A percentile compares a stretch with the other conserved stretches of the same genome.
Evolutionary conservation across 805 yeast species (phyloP).

Genomic region (Ascoidea tarda): DNA sequence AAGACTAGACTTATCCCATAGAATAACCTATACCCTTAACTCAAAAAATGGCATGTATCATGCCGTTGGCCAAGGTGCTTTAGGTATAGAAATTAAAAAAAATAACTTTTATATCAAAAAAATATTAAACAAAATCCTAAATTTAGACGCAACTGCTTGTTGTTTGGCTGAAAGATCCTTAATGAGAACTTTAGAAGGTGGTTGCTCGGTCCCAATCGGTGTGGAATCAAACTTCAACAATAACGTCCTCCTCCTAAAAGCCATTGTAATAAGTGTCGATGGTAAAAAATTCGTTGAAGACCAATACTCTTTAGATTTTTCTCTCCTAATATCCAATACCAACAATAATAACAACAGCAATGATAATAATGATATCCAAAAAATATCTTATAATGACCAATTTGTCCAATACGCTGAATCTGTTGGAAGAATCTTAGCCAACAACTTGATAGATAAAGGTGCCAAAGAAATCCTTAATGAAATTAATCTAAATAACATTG

Average conservation of each 20-base stretch:
- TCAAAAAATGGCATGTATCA: constrained; percentile 74
- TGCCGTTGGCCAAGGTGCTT: constrained; percentile 98
- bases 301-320: too few relatives aligned
- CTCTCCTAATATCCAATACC: too few relatives aligned
- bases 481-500: constrained; percentile 56
- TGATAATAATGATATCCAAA: constrained; percentile 21
- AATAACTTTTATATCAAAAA: constrained; percentile 44
- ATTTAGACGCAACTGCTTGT: constrained; percentile 50
- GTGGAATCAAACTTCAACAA: constrained; percentile 45
- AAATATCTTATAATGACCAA: constrained; percentile 16
- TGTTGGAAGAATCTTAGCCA: constrained; percentile 62
- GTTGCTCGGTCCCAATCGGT: constrained; percentile 96
- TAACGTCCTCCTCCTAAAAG: constrained; percentile 38
- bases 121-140: constrained; percentile 51
- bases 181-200: constrained; percentile 86
- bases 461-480: constrained; percentile 73
- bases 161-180: constrained; percentile 83
- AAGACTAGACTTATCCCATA: constrained; percentile 53
- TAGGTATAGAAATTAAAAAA: constrained; percentile 79
- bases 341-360: too few relatives aligned
- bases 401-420: constrained; percentile 47
- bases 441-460: constrained; percentile 52
- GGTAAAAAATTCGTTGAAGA: constrained; percentile 55
- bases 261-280: constrained; percentile 73
- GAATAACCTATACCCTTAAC: constrained; percentile 47